Conservation (phyloP, 805 yeast species). For the Suhomyces canberraensis region DNA sequence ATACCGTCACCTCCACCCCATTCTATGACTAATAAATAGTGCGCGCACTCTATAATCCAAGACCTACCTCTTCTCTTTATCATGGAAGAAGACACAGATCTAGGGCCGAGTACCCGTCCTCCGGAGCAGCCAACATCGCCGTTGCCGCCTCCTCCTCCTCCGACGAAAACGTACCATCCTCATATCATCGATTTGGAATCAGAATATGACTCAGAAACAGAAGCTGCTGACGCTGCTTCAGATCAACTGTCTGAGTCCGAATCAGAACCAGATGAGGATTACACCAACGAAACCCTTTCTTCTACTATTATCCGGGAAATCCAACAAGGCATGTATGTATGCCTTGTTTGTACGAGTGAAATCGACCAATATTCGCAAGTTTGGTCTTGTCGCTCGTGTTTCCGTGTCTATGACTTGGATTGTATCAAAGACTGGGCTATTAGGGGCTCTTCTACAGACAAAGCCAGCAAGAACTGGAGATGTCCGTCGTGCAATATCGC, state of each 20-base stretch:
- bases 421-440: conserved; percentile 88
- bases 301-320: conserved; percentile 55
- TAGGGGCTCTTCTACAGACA: conserved; percentile 64
- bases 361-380: conserved; percentile 61
- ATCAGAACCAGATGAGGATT: conserved; percentile 14
- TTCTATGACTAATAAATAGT: too few relatives aligned
- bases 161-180: conserved; percentile 7
- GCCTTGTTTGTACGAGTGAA: conserved; percentile 87
- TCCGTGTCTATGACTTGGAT: conserved; percentile 77
- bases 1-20: too few relatives aligned
- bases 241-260: neutral
- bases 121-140: neutral
- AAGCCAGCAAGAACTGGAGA: conserved; percentile 61
- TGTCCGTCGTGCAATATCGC: conserved; percentile 78
- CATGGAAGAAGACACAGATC: conserved; percentile 8
- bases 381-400: conserved; percentile 80
- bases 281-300: conserved; percentile 29
- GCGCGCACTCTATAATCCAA: too few relatives aligned
- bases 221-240: conserved; percentile 1
- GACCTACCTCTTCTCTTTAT: too few relatives aligned
- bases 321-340: conserved; percentile 66
- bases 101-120: conserved; percentile 2
- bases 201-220: conserved; percentile 5
- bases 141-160: neutral
- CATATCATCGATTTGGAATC: conserved; percentile 10